Evolutionary conservation across 176 grass and related monocot genomes (phyloP).

Genomic region (Calamus simplicifolius): DNA sequence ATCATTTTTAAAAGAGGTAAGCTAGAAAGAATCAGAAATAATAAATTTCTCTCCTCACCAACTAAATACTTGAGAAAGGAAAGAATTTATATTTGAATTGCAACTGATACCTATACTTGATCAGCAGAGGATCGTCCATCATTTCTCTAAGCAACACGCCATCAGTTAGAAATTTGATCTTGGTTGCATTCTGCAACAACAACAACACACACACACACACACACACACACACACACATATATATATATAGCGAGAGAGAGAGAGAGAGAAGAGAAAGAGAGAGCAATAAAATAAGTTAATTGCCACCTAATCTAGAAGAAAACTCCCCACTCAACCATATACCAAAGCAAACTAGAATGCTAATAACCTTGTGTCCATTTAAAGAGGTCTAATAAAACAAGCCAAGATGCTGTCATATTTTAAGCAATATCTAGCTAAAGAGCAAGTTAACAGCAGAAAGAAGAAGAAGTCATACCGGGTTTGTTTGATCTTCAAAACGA

Average conservation of each 20-base stretch:
- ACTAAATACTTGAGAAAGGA: neutral
- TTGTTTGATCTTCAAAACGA: conserved; percentile 96
- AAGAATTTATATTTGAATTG: neutral
- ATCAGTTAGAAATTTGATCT: conserved; percentile 97
- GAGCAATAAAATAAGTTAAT: neutral
- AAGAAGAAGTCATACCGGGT: conserved; percentile 45
- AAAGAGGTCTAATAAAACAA: too few relatives aligned
- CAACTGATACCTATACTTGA: conserved; percentile 66
- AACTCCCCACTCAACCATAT: neutral
- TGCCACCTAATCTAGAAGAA: neutral
- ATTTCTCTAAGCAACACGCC: conserved; percentile 97
- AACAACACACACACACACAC: too few relatives aligned
- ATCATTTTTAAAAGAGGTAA: too few relatives aligned
- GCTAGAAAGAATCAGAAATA: too few relatives aligned
- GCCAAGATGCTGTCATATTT: too few relatives aligned
- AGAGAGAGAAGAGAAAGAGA: too few relatives aligned
- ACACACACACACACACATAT: too few relatives aligned
- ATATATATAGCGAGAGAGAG: neutral
- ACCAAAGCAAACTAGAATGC: neutral
- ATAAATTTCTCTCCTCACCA: too few relatives aligned
- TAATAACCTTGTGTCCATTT: too few relatives aligned
- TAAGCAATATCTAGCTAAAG: neutral
- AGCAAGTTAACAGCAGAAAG: conserved; percentile 13
- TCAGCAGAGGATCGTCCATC: conserved; percentile 97
- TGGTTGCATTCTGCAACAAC: conserved; percentile 57